These are phyloP conservation scores for Fusarium xyrophilum DNA, from an alignment of 2,329 filamentous ascomycete species.

Conservation along the genomic window DNA sequence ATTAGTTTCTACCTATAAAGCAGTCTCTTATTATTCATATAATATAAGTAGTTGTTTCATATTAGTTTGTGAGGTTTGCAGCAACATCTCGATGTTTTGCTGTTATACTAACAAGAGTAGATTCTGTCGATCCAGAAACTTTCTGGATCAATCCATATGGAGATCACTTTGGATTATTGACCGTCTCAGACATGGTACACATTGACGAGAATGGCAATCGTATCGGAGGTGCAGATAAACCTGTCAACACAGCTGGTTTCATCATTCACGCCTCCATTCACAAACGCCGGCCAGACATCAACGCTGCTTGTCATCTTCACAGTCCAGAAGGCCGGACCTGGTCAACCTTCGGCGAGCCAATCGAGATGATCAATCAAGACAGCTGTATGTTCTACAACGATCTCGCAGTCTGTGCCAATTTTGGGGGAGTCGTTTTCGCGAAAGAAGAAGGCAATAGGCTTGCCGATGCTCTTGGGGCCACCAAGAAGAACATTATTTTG, in stretches of 20 bases:
- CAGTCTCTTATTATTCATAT: too few relatives aligned
- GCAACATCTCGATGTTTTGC: accelerated
- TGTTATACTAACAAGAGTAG: conserved; percentile 29
- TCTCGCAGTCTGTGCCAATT: conserved; percentile 67
- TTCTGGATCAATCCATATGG: conserved; percentile 65
- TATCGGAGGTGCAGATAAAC: conserved; percentile 65
- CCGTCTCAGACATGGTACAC: conserved; percentile 71
- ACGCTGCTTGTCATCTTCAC: conserved; percentile 72
- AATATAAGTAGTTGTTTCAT: too few relatives aligned
- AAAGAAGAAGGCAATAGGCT: conserved; percentile 68
- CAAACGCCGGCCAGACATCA: conserved; percentile 67
- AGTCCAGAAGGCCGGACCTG: conserved; percentile 69
- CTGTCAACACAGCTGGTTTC: conserved; percentile 72
- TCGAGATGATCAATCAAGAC: conserved; percentile 75
- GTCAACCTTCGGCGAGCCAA: conserved; percentile 65
- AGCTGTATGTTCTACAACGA: conserved; percentile 67
- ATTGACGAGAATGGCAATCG: conserved; percentile 65
- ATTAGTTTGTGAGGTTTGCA: conserved; percentile 48
- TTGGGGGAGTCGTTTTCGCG: conserved; percentile 59
- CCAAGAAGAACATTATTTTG: conserved; percentile 67
- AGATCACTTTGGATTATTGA: conserved; percentile 69
- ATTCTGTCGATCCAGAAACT: conserved; percentile 45
- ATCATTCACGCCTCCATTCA: conserved; percentile 72
- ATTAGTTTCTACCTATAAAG: too few relatives aligned
- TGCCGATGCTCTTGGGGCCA: conserved; percentile 64